Conservation (phyloP, 2,329 filamentous ascomycete genomes). For the Aspergillus carbonarius region DNA sequence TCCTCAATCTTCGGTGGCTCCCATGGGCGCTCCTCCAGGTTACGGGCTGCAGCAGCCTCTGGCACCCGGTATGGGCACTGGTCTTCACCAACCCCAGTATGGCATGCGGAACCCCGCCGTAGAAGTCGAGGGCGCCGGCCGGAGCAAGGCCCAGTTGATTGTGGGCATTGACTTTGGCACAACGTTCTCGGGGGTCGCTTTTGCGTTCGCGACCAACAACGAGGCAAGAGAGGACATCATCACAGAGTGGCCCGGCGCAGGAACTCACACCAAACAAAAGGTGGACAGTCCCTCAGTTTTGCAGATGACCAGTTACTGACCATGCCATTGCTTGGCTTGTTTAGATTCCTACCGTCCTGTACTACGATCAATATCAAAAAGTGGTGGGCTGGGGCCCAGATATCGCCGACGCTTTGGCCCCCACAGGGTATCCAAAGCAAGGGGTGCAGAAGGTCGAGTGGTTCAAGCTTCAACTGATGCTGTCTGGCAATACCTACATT, state of each 20-base stretch:
- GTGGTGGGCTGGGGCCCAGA: constrained; percentile 99
- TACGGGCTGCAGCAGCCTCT: constrained; percentile 44
- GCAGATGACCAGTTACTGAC: constrained; percentile 9
- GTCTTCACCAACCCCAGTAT: constrained; percentile 30
- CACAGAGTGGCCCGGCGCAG: constrained; percentile 96
- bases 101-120: constrained; percentile 36
- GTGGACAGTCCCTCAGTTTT: constrained; percentile 47
- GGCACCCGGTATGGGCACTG: constrained; percentile 28
- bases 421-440: constrained; percentile 95
- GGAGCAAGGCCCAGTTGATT: constrained; percentile 94
- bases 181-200: constrained; percentile 96
- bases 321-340: not conserved
- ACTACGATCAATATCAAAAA: constrained; percentile 99
- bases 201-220: constrained; percentile 89
- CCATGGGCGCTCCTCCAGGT: constrained; percentile 44
- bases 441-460: constrained; percentile 99
- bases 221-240: constrained; percentile 99
- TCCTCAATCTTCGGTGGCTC: constrained; percentile 39
- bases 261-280: constrained; percentile 98
- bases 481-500: constrained; percentile 98
- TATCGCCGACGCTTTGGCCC: constrained; percentile 93
- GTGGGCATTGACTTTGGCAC: constrained; percentile 99
- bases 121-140: constrained; percentile 83
- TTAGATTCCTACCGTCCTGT: constrained; percentile 93
- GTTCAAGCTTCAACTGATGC: constrained; percentile 99